Conservation (phyloP, 768 basidiomycete species). For the Daedaleopsis nitida region DNA sequence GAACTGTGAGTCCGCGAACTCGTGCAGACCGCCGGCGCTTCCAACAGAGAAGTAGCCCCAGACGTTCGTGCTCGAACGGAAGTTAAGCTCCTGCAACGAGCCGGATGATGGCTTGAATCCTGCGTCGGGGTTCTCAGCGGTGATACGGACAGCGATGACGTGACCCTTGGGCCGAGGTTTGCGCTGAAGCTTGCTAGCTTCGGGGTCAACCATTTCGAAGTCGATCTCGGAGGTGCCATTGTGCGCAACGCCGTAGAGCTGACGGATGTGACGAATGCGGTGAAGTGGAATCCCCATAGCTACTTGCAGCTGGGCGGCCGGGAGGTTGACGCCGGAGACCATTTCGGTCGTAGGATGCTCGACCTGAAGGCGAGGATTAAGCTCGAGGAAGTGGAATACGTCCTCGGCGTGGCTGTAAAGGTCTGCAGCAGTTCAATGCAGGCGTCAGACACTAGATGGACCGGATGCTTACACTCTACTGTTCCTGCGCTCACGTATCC, state of each 20-base stretch:
- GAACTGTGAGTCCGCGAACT: conserved; percentile 99
- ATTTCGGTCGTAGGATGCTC: conserved; percentile 99
- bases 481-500: conserved; percentile 99
- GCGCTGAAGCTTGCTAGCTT: conserved; percentile 84
- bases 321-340: conserved; percentile 98
- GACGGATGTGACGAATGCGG: conserved; percentile 93
- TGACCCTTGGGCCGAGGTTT: conserved; percentile 97
- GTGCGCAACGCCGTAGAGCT: conserved; percentile 92
- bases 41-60: conserved; percentile 99
- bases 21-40: conserved; percentile 94
- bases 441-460: not conserved
- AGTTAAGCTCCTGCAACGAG: conserved; percentile 96
- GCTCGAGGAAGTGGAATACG: conserved; percentile 95
- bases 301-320: conserved; percentile 94
- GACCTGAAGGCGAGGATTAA: conserved; percentile 99
- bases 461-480: conserved; percentile 76
- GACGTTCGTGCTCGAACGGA: conserved; percentile 98
- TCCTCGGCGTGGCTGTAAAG: conserved; percentile 94
- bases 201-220: conserved; percentile 92
- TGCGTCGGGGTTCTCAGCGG: conserved; percentile 98
- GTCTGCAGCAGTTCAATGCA: conserved; percentile 48
- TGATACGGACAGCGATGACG: conserved; percentile 98
- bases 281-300: conserved; percentile 98
- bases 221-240: conserved; percentile 91
- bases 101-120: conserved; percentile 99